Evolutionary conservation across 495 filamentous ascomycete genomes (phyloP).

Genomic region (Amorphotheca resinae): DNA sequence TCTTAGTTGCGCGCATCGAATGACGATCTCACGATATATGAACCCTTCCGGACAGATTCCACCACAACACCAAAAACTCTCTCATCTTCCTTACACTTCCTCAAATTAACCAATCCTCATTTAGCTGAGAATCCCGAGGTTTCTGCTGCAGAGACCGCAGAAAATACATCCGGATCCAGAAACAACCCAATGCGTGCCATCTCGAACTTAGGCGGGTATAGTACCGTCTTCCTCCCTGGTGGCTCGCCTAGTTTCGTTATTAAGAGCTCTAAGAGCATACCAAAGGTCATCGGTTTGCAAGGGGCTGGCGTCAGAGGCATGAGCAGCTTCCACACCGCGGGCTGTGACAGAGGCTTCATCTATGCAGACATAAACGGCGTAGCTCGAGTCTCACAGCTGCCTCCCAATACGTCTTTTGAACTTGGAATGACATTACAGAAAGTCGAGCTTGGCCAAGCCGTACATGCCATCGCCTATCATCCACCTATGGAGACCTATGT

Average conservation of each 20-base stretch:
- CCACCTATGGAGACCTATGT: slow-evolving; percentile 61
- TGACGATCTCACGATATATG: slow-evolving; percentile 80
- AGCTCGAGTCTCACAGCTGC: slow-evolving; percentile 56
- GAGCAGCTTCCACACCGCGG: slow-evolving; percentile 56
- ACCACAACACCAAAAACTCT: slow-evolving; percentile 20
- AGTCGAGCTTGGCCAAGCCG: slow-evolving; percentile 53
- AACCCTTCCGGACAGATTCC: slow-evolving; percentile 48
- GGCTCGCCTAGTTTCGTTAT: slow-evolving; percentile 65
- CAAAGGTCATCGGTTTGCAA: slow-evolving; percentile 59
- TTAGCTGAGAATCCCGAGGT: slow-evolving; percentile 39
- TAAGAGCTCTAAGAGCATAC: slow-evolving; percentile 59
- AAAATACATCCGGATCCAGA: slow-evolving; percentile 4
- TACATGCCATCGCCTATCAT: slow-evolving; percentile 67
- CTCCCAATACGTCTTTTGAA: slow-evolving; percentile 50
- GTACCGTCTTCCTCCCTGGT: slow-evolving; percentile 70
- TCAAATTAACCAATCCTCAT: slow-evolving; percentile 56
- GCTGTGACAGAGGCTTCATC: slow-evolving; percentile 69
- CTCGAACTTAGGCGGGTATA: slow-evolving; percentile 57
- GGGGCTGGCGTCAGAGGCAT: slow-evolving; percentile 52
- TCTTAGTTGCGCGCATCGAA: slow-evolving; percentile 58
- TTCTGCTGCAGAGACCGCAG: slow-evolving; percentile 12
- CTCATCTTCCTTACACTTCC: slow-evolving; percentile 49
- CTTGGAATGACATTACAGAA: slow-evolving; percentile 58
- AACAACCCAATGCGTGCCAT: slow-evolving; percentile 20
- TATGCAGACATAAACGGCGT: slow-evolving; percentile 58